Evolutionary conservation across 2,329 filamentous ascomycete species (phyloP), one percentile per base, ranked within the genome.

Genomic region (Thelonectria olida): DNA sequence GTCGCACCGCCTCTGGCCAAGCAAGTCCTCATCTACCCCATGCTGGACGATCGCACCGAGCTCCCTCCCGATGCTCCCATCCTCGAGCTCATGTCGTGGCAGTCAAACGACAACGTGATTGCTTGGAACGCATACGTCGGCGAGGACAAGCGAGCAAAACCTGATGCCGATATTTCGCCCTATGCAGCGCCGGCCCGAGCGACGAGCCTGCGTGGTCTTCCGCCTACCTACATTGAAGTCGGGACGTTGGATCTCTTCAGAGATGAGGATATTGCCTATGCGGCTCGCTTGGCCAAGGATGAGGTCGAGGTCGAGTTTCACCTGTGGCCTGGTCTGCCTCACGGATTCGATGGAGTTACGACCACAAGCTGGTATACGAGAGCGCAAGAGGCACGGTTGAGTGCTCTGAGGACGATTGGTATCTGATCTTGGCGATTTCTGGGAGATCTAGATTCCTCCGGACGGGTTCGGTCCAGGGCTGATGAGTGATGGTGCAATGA

Each of bases 281-380:
- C 69, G 15, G 54, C 49, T 8, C 66, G 69, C 56, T 60, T 81
- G 51, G 65, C 66, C 2, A 55, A 55, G 63, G 75, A 69, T 7
- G 67, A 70, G 12, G 73, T 78, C 6, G 70, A 75, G 44, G 69
- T 79, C 2, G 79, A 81, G 65, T 69, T 80, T 7, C 79, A 80
- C 51, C 36, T 81, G 42, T 80, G 77, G 68, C 72, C 74, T 1
- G 80, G 79, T 2, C 54, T 81, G 27, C 76, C 76, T 3, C 79
- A 82, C 62, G 76, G 70, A 0, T 80, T 78, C 3, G 69, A 70
- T 13, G 64, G 64, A 1, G 15, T 64, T 7, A 20, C 17, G 7
- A 19, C 9, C 10, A 41, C 42, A 27, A 47, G 42, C 15, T 47
- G 42, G 42, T 27, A 47, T 25, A 27, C 12, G 19, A 47, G 23